Base-by-base conservation (phyloP, 2,329 filamentous ascomycete genomes). In the Aspergillus quadricinctus region DNA sequence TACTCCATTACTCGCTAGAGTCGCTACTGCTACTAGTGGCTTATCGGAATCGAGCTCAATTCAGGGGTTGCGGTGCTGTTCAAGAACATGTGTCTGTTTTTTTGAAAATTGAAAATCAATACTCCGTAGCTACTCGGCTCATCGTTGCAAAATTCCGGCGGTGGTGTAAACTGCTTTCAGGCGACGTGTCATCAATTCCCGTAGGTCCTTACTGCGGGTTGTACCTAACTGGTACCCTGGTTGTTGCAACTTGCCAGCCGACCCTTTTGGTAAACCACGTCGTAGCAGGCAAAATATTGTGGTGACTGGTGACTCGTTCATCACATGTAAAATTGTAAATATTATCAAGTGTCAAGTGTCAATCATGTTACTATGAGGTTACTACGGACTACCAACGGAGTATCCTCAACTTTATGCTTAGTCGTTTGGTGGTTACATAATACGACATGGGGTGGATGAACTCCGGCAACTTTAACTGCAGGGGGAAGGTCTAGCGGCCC, bases 141-240 rank as follows among this genome's bases (percentile, higher is more conserved):
- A 8, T 5, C n/a, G 40, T n/a, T 21, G n/a, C 7, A 29, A 17
- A 35, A 35, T 35, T 35, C 31, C 14, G 31, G 31, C 11, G 31
- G 31, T 5, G 31, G 5, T 35, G 31, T 35, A 17, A 17, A 35
- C 45, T 49, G 37, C 29, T 54, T 58, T 56, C 45, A 54, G 57
- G 56, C 61, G 56, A 61, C 61, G 62, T 64, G 62, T 62, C 61
- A 62, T 63, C 50, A 43, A n/a, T 43, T 9, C 3, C 19, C 40
- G 10, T n/a, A 9, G 3, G 19, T 43, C 40, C 17, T 21, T 21
- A 21, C 40, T 43, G n/a, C n/a, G 17, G n/a, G 19, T 11, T n/a
- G 19, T 21, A 17, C 11, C 31, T 35, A 11, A 14, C 14, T 17
- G 31, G 31, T 11, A 35, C 31, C 31, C 31, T 14, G 11, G 31